phyloP scores from a whole-genome alignment of 2,329 filamentous ascomycete genomes.

The Colletotrichum sp. region DNA sequence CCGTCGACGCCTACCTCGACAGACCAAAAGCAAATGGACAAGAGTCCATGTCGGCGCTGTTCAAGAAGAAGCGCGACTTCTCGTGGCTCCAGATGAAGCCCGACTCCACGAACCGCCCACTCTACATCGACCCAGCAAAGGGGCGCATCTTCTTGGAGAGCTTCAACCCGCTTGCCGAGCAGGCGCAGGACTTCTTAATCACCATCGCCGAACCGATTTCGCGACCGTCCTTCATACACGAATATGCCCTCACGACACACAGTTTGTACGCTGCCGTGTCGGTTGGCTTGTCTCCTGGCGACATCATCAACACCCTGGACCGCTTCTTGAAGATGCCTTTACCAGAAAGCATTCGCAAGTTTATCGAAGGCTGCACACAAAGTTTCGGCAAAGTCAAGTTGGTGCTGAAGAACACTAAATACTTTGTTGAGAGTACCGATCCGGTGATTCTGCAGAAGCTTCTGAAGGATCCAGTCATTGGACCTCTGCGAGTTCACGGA shows the following conservation, averaged over 20 bases:
- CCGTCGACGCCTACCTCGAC: constrained; percentile 51
- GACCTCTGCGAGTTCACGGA: constrained; percentile 77
- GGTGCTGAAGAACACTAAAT: constrained; percentile 92
- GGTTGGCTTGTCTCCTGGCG: constrained; percentile 85
- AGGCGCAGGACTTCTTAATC: constrained; percentile 93
- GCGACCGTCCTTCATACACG: constrained; percentile 88
- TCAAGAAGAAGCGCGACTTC: constrained; percentile 67
- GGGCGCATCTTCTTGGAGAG: constrained; percentile 92
- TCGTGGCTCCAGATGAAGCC: constrained; percentile 83
- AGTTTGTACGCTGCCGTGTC: constrained; percentile 95
- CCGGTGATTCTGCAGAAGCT: constrained; percentile 84
- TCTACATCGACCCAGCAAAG: constrained; percentile 91
- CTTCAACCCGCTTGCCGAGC: constrained; percentile 85
- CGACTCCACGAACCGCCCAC: constrained; percentile 86
- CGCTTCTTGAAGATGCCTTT: constrained; percentile 88
- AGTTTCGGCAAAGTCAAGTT: constrained; percentile 96
- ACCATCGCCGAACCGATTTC: constrained; percentile 95
- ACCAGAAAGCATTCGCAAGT: constrained; percentile 79
- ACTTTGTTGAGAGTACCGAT: constrained; percentile 92
- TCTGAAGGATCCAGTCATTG: constrained; percentile 84
- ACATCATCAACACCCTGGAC: constrained; percentile 90
- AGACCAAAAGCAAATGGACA: constrained; percentile 14
- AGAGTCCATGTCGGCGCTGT: constrained; percentile 29
- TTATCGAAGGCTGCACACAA: constrained; percentile 80
- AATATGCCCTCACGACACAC: constrained; percentile 90